These are phyloP conservation scores for Herpotrichia juniperi DNA, from an alignment of 2,329 filamentous ascomycete species.

Conservation along the genomic window DNA sequence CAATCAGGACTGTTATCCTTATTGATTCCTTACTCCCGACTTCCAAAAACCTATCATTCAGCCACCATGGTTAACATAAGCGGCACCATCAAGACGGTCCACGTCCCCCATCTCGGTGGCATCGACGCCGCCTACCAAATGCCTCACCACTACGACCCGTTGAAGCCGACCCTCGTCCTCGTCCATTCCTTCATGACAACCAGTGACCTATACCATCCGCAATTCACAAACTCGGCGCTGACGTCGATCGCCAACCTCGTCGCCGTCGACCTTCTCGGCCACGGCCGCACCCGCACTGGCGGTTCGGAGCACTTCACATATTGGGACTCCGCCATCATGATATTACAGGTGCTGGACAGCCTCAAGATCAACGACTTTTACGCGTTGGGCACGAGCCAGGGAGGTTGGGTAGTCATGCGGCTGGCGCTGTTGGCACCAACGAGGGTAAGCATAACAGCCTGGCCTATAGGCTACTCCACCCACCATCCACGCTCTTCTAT, in stretches of 20 bases:
- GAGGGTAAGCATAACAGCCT: too few relatives aligned
- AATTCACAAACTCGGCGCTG: slow-evolving; percentile 46
- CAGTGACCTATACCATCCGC: slow-evolving; percentile 50
- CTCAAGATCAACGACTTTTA: slow-evolving; percentile 53
- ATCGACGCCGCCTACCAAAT: slow-evolving; percentile 56
- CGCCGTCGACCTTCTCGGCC: slow-evolving; percentile 61
- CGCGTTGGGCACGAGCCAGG: slow-evolving; percentile 59
- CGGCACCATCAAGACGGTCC: slow-evolving; percentile 49
- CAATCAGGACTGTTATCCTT: too few relatives aligned
- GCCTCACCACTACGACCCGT: too few relatives aligned
- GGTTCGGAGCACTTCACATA: slow-evolving; percentile 58
- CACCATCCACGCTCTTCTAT: too few relatives aligned
- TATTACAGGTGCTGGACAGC: slow-evolving; percentile 47
- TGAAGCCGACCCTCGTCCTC: slow-evolving; percentile 58
- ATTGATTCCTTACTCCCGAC: too few relatives aligned
- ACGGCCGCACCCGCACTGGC: slow-evolving; percentile 57
- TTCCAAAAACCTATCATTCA: too few relatives aligned
- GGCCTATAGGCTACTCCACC: too few relatives aligned
- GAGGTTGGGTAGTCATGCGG: slow-evolving; percentile 58
- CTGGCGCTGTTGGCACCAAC: slow-evolving; percentile 61
- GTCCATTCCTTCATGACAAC: slow-evolving; percentile 60
- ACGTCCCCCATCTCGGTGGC: slow-evolving; percentile 58
- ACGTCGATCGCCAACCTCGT: slow-evolving; percentile 54
- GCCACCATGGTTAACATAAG: slow-evolving; percentile 32
- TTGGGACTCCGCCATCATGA: slow-evolving; percentile 60